These are phyloP conservation scores for Coemansia sp. DNA, from an alignment of 192 early-diverging fungal species.

Conservation along the genomic window DNA sequence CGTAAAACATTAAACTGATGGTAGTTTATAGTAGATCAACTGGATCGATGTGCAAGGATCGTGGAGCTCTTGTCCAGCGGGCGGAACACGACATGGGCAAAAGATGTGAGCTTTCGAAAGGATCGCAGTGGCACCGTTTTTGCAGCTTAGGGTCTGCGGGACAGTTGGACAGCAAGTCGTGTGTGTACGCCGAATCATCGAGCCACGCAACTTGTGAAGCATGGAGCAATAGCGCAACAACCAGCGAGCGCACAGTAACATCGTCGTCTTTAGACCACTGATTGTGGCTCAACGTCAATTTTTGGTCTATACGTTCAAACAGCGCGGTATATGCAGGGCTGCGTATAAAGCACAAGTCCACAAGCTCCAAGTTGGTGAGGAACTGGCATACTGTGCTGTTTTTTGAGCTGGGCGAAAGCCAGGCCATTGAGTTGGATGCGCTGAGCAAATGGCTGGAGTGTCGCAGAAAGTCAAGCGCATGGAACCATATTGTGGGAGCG, in stretches of 20 bases:
- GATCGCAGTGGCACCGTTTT: conserved; percentile 36
- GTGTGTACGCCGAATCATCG: conserved; percentile 61
- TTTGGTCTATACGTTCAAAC: conserved; percentile 55
- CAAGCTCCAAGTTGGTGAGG: conserved; percentile 82
- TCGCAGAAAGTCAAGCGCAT: conserved; percentile 3
- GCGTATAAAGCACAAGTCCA: conserved; percentile 62
- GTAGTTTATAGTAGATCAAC: too few species aligned
- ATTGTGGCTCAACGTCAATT: conserved; percentile 54
- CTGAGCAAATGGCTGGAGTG: too few species aligned
- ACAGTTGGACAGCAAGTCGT: conserved; percentile 60
- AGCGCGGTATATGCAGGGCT: conserved; percentile 52
- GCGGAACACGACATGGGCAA: conserved; percentile 31
- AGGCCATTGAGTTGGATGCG: conserved; percentile 14
- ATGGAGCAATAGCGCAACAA: conserved; percentile 54
- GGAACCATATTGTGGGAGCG: conserved; percentile 1
- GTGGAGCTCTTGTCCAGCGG: neutral
- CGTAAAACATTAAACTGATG: too few species aligned
- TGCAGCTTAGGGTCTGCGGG: conserved; percentile 41
- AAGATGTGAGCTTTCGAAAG: conserved; percentile 27
- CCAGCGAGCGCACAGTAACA: conserved; percentile 61
- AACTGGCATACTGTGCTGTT: conserved; percentile 56
- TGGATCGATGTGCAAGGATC: too few species aligned
- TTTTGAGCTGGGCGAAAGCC: conserved; percentile 14
- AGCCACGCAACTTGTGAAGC: conserved; percentile 58
- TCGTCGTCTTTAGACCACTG: conserved; percentile 28